Evolutionary conservation across 2,329 filamentous ascomycete species (phyloP).

Genomic region (Penicillium hesseltinei): DNA sequence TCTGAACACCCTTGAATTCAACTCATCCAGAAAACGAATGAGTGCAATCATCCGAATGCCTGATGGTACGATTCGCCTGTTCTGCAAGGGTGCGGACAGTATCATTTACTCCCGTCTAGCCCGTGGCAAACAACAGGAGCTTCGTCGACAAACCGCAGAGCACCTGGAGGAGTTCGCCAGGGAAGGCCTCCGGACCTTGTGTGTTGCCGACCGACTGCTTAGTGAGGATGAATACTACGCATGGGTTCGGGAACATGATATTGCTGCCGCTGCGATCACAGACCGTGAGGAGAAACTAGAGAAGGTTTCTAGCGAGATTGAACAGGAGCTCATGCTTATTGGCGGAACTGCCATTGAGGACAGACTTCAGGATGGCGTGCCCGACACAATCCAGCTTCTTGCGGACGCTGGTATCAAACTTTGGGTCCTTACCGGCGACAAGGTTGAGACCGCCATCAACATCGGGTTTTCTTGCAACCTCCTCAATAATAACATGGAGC

Average conservation of each 20-base stretch:
- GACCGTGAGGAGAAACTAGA: slow-evolving; percentile 93
- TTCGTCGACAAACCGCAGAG: slow-evolving; percentile 80
- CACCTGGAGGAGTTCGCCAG: slow-evolving; percentile 96
- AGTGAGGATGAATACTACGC: slow-evolving; percentile 76
- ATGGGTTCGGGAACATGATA: slow-evolving; percentile 85
- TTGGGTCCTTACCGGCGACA: slow-evolving; percentile 97
- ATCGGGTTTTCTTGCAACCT: slow-evolving; percentile 99
- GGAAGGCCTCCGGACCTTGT: slow-evolving; percentile 91
- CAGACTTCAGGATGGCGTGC: slow-evolving; percentile 91
- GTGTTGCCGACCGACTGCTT: slow-evolving; percentile 81
- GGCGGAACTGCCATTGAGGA: slow-evolving; percentile 98
- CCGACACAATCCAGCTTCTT: slow-evolving; percentile 88
- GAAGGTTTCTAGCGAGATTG: slow-evolving; percentile 82
- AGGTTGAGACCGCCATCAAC: slow-evolving; percentile 99
- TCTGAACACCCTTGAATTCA: slow-evolving; percentile 95
- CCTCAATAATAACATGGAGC: slow-evolving; percentile 95
- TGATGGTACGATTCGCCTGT: slow-evolving; percentile 80
- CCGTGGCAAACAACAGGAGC: slow-evolving; percentile 78
- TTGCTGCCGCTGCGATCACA: slow-evolving; percentile 77
- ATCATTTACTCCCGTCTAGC: slow-evolving; percentile 92
- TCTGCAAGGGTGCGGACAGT: slow-evolving; percentile 97
- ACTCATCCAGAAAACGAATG: slow-evolving; percentile 95
- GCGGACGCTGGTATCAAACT: slow-evolving; percentile 95
- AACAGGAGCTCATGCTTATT: slow-evolving; percentile 81
- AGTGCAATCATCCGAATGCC: slow-evolving; percentile 96